Percentiles rank a stretch among this genome's conserved stretches.
Evolutionary conservation across 2,329 filamentous ascomycete genomes (phyloP).

Genomic region (Fusarium zealandicum): DNA sequence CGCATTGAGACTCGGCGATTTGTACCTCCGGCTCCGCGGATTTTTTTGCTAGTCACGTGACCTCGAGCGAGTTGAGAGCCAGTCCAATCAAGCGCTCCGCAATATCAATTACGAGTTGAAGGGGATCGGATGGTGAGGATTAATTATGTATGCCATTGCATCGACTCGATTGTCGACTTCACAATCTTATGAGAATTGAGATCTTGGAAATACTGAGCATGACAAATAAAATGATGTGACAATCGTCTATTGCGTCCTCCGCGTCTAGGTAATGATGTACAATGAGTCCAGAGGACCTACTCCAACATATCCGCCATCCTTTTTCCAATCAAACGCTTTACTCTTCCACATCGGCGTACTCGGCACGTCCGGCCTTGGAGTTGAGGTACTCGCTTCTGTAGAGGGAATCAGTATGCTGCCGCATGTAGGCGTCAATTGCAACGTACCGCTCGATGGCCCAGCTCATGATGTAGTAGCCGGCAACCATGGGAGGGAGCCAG

Average conservation of each 20-base stretch:
- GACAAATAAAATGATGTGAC: constrained; percentile 39
- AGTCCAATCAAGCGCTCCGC: constrained; percentile 32
- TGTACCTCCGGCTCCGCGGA: constrained; percentile 43
- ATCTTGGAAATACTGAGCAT: background rate
- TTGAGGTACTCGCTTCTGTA: constrained; percentile 80
- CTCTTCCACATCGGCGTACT: constrained; percentile 57
- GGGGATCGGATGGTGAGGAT: background rate
- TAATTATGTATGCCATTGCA: constrained; percentile 3
- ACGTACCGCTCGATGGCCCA: constrained; percentile 91
- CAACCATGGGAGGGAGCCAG: constrained; percentile 79
- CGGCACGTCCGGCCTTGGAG: constrained; percentile 75
- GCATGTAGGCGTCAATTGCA: no score
- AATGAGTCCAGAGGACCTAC: constrained; percentile 45
- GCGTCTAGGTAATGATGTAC: constrained; percentile 54
- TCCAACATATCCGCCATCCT: constrained; percentile 38
- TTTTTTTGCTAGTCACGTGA: constrained; percentile 28
- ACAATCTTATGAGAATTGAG: background rate
- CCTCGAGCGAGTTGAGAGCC: rapidly evolving
- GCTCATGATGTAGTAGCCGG: constrained; percentile 82
- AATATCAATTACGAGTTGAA: constrained; percentile 38
- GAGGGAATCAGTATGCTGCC: constrained; percentile 16
- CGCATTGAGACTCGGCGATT: constrained; percentile 41
- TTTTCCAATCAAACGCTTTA: constrained; percentile 42
- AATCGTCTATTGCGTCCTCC: constrained; percentile 48
- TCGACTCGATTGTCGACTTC: constrained; percentile 11